These are phyloP conservation scores for Chimonanthus salicifolius DNA, from an alignment of 164 flowering plant species.

Conservation along the genomic window DNA sequence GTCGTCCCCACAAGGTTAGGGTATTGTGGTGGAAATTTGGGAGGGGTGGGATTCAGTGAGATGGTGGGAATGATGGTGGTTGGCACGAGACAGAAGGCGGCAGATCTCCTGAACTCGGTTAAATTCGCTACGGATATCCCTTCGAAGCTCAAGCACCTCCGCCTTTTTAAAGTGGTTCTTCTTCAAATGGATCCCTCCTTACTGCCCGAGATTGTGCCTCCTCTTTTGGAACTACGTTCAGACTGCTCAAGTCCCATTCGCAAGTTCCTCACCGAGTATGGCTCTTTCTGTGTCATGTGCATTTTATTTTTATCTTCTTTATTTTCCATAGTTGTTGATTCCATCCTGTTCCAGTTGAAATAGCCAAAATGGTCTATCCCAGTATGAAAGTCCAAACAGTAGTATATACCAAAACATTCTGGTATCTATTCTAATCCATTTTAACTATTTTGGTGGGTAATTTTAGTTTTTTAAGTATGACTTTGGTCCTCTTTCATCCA, in stretches of 20 bases:
- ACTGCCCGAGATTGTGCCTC: constrained; percentile 48
- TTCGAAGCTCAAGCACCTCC: constrained; percentile 53
- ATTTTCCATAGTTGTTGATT: too few relatives aligned
- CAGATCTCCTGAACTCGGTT: constrained; percentile 38
- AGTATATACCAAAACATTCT: too few relatives aligned
- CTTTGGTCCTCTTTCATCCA: too few relatives aligned
- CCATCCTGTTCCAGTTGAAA: background rate
- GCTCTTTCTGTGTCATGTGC: background rate
- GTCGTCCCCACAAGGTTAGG: too few relatives aligned
- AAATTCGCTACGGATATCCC: constrained; percentile 40
- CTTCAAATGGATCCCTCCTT: constrained; percentile 28
- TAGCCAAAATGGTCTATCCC: too few relatives aligned
- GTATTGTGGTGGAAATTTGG: too few relatives aligned
- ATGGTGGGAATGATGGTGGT: constrained; percentile 56
- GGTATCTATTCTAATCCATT: too few relatives aligned
- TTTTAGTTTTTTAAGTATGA: too few relatives aligned
- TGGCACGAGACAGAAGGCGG: constrained; percentile 38
- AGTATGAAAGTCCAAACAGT: too few relatives aligned
- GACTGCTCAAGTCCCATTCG: constrained; percentile 72
- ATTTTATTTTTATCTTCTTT: too few relatives aligned
- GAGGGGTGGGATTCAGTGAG: background rate
- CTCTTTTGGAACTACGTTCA: constrained; percentile 46
- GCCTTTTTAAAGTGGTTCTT: constrained; percentile 40
- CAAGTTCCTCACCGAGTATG: constrained; percentile 55
- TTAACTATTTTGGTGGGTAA: background rate